Percentiles rank a stretch among this genome's conserved stretches.
Conservation (phyloP, 2,329 filamentous ascomycete species). For the Emmonsiellopsis sp. region DNA sequence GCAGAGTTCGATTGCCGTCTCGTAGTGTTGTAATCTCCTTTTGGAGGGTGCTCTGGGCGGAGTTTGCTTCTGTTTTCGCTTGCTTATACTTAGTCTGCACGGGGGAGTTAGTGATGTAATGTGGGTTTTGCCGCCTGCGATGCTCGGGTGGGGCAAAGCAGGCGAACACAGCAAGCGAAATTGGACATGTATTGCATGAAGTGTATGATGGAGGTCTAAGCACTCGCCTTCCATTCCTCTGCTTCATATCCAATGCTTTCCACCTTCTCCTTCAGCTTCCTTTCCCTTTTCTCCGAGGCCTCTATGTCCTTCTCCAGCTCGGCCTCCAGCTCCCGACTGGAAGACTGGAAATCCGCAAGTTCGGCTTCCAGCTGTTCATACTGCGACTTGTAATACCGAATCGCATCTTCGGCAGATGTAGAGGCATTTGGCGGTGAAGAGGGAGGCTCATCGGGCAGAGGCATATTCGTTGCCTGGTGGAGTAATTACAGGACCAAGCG, state of each 20-base stretch:
- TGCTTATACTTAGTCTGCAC: slow-evolving; percentile 87
- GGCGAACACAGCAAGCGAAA: too few relatives aligned
- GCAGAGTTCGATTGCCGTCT: slow-evolving; percentile 71
- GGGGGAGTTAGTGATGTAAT: neutral
- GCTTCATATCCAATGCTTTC: slow-evolving; percentile 80
- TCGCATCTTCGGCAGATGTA: slow-evolving; percentile 56
- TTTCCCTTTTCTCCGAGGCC: slow-evolving; percentile 86
- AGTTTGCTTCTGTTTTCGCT: slow-evolving; percentile 77
- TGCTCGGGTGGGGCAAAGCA: neutral
- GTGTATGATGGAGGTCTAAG: neutral
- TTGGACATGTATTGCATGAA: too few relatives aligned
- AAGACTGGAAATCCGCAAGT: slow-evolving; percentile 85
- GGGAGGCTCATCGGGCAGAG: slow-evolving; percentile 6
- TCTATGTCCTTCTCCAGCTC: slow-evolving; percentile 96
- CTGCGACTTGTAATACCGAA: slow-evolving; percentile 91
- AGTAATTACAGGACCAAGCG: neutral
- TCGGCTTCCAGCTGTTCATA: slow-evolving; percentile 90
- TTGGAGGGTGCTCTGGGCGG: slow-evolving; percentile 76
- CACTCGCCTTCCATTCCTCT: slow-evolving; percentile 90
- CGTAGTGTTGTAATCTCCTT: slow-evolving; percentile 92
- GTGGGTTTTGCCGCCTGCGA: neutral
- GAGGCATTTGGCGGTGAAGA: slow-evolving; percentile 30
- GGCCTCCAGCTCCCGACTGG: slow-evolving; percentile 85
- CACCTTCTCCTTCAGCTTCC: slow-evolving; percentile 74
- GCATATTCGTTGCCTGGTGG: neutral